Evolutionary conservation across 176 grass and related monocot genomes (phyloP).

Genomic region (Avena sativa): DNA sequence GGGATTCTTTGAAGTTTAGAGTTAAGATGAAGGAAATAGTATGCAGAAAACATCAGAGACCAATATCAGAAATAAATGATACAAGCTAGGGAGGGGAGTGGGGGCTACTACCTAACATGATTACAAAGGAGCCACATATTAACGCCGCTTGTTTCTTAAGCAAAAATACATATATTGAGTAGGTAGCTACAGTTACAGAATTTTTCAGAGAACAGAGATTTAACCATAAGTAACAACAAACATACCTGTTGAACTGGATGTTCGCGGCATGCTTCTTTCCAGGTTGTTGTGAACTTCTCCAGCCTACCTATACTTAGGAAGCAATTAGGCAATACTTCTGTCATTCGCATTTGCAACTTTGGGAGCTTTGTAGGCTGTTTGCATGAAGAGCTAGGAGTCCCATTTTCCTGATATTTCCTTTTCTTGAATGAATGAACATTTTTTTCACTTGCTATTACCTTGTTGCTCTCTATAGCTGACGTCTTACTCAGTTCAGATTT

Average conservation of each 20-base stretch:
- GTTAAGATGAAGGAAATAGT: neutral
- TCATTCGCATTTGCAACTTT: constrained; percentile 35
- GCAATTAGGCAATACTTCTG: constrained; percentile 40
- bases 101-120: neutral
- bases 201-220: constrained; percentile 20
- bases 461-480: constrained; percentile 43
- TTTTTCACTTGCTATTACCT: constrained; percentile 24
- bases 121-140: neutral
- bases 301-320: constrained; percentile 55
- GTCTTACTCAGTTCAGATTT: constrained; percentile 63
- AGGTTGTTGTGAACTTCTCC: constrained; percentile 84
- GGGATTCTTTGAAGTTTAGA: neutral
- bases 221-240: neutral
- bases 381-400: constrained; percentile 44
- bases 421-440: constrained; percentile 51
- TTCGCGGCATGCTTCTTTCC: constrained; percentile 85
- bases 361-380: constrained; percentile 56
- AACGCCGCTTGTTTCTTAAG: neutral
- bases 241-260: constrained; percentile 79
- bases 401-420: constrained; percentile 60
- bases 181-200: constrained; percentile 12
- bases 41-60: constrained; percentile 23
- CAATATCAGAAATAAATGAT: constrained; percentile 26
- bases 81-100: neutral
- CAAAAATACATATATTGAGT: neutral